Percentiles rank a stretch among this genome's conserved stretches.
Evolutionary conservation across 345 rosid species (phyloP).

Genomic region (Euphorbia pulcherrima): DNA sequence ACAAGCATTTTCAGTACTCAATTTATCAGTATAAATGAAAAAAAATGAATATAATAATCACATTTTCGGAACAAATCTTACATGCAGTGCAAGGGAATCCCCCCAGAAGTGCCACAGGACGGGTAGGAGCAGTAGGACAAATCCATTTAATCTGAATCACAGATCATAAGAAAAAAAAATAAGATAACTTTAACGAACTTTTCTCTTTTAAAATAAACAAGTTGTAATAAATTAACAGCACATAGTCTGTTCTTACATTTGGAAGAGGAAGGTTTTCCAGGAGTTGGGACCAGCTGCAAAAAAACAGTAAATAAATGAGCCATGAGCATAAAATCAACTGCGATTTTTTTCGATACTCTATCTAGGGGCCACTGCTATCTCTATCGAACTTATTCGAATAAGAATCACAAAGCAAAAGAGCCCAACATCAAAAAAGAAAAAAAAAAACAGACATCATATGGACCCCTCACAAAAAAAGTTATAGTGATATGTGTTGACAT

Average conservation of each 20-base stretch:
- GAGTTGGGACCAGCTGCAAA: slow-evolving; percentile 81
- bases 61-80: slow-evolving; percentile 6
- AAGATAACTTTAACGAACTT: not conserved
- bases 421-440: slow-evolving; percentile 16
- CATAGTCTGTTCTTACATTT: slow-evolving; percentile 53
- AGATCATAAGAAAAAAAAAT: not conserved
- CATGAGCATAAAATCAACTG: not conserved
- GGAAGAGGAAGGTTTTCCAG: slow-evolving; percentile 88
- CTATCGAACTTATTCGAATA: slow-evolving; percentile 25
- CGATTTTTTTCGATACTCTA: slow-evolving; percentile 29
- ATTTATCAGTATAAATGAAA: no score
- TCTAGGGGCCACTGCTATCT: slow-evolving; percentile 26
- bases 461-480: slow-evolving; percentile 38
- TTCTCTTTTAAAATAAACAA: not conserved
- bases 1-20: not conserved
- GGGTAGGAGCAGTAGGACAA: slow-evolving; percentile 35
- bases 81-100: slow-evolving; percentile 39
- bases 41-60: not conserved
- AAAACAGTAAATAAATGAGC: slow-evolving; percentile 34
- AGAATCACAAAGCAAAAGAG: slow-evolving; percentile 26
- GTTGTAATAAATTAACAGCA: not conserved
- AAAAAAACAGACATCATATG: slow-evolving; percentile 26
- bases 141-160: slow-evolving; percentile 33
- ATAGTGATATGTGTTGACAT: slow-evolving; percentile 43
- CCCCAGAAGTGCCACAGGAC: slow-evolving; percentile 31